These are phyloP conservation scores for Phytophthora sojae DNA, from an alignment of 352 stramenopile genomes.

Conservation along the genomic window DNA sequence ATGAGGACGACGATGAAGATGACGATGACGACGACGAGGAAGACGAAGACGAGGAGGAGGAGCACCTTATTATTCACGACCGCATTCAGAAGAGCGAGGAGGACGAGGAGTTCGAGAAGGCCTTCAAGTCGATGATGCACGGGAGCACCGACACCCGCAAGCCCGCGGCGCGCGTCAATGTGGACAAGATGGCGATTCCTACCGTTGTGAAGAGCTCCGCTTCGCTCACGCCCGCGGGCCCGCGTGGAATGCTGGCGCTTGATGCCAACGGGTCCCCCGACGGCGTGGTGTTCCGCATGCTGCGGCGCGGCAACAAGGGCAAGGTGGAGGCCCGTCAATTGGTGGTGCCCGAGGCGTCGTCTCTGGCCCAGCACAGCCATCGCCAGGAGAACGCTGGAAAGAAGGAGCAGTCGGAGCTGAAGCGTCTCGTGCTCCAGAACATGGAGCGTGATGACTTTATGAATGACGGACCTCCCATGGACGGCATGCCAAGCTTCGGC, in stretches of 20 bases:
- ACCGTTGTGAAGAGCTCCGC: constrained; percentile 74
- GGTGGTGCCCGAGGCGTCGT: constrained; percentile 93
- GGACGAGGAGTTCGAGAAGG: constrained; percentile 90
- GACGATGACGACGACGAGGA: constrained; percentile 78
- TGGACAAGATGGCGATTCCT: constrained; percentile 91
- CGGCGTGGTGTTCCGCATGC: constrained; percentile 93
- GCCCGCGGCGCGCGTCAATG: constrained; percentile 67
- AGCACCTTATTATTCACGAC: constrained; percentile 90
- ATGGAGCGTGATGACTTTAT: constrained; percentile 87
- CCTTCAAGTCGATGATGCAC: constrained; percentile 90
- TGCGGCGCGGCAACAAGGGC: constrained; percentile 97
- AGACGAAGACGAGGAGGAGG: constrained; percentile 80
- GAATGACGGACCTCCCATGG: constrained; percentile 33
- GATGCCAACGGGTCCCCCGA: constrained; percentile 36
- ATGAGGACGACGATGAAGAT: constrained; percentile 73
- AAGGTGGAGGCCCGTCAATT: constrained; percentile 96
- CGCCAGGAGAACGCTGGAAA: constrained; percentile 88
- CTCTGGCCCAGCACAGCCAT: constrained; percentile 91
- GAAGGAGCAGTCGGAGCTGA: constrained; percentile 89
- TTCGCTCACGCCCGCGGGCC: constrained; percentile 22
- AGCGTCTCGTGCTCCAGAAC: constrained; percentile 87
- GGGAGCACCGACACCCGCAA: constrained; percentile 69
- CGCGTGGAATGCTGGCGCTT: constrained; percentile 29
- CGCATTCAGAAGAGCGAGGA: constrained; percentile 80
- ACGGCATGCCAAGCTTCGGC: constrained; percentile 27